Evolutionary conservation across 2,329 filamentous ascomycete genomes (phyloP), one percentile per base, ranked within the genome.

Genomic region (Cercospora brassicicola): DNA sequence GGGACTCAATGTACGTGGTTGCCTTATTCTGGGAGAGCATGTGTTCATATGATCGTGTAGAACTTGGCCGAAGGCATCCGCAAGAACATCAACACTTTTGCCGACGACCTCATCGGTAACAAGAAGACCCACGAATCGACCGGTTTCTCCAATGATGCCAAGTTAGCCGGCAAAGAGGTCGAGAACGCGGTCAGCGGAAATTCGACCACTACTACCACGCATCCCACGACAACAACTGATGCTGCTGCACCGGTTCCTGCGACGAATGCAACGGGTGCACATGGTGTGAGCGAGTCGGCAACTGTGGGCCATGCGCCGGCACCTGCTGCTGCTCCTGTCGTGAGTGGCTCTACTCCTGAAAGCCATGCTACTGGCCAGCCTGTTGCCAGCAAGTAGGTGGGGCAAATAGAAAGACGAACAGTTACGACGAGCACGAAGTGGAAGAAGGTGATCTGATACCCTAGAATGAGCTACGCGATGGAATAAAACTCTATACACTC

Each of bases 81-180:
- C 48, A 71, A 75, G 45, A 76, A 77, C 68, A 68, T 75, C 67
- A 77, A 77, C 67, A 62, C 66, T 36, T 76, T 73, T 66, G 71
- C 72, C 64, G 75, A 77, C 67, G 71, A 73, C 31, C 62, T 76
- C 4, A 36, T 72, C 1, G 67, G 67, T 28, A 60, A 62, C 39
- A 71, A 67, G 61, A 73, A 70, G 65, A 67, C 66, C 6, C 65
- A 69, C 57, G 62, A 69, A 4, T 68, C 68, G 42, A 67, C 68
- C 6, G 72, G 70, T 23, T 64, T 69, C 20, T 66, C 68, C 33
- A 59, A 60, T 2, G 69, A 73, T 42, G 71, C 72, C 42, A 73
- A 74, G 39, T 60, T 67, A 23, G 68, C 68, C 2, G 73, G 71
- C 39, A 69, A 66, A 10, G 69, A 72, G 56, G 67, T 62, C 42